Conservation (phyloP, 495 filamentous ascomycete species). For the Penicillium bovifimosum region DNA sequence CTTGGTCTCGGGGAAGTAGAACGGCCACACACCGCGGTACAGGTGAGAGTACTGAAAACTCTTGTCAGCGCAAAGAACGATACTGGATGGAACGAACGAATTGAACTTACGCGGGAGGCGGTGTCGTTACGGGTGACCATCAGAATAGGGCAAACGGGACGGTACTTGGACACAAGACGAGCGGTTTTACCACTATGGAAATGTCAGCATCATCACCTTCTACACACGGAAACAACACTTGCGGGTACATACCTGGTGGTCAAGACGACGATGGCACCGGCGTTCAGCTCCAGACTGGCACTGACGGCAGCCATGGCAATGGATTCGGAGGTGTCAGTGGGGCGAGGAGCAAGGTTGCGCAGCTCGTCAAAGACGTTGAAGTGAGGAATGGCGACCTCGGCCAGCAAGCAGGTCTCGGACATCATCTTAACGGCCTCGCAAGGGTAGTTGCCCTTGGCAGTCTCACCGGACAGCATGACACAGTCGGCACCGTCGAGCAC, state of each 20-base stretch:
- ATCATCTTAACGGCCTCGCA: constrained; percentile 91
- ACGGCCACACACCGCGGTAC: constrained; percentile 96
- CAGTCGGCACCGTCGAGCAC: constrained; percentile 97
- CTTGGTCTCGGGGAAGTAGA: constrained; percentile 87
- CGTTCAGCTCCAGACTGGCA: constrained; percentile 89
- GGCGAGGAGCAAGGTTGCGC: constrained; percentile 70
- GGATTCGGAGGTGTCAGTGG: constrained; percentile 80
- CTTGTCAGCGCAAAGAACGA: constrained; percentile 12
- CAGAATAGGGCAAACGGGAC: constrained; percentile 96
- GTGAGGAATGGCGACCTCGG: constrained; percentile 94
- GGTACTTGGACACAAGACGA: constrained; percentile 93
- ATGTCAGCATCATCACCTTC: constrained; percentile 20
- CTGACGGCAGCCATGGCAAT: constrained; percentile 95
- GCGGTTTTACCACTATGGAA: constrained; percentile 73
- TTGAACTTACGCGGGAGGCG: constrained; percentile 61
- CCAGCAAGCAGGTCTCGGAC: constrained; percentile 92
- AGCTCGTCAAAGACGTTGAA: constrained; percentile 95
- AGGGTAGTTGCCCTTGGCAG: constrained; percentile 95
- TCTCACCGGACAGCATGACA: constrained; percentile 99
- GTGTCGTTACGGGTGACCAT: constrained; percentile 88
- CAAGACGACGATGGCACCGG: constrained; percentile 87
- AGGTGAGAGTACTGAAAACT: constrained; percentile 69
- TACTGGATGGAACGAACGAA: neutral
- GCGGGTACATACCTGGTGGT: constrained; percentile 65
- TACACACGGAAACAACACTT: neutral